Percentiles rank a stretch among this genome's conserved stretches.
Evolutionary conservation across 148 eudicot species (phyloP).

Genomic region (Rheum nobile): DNA sequence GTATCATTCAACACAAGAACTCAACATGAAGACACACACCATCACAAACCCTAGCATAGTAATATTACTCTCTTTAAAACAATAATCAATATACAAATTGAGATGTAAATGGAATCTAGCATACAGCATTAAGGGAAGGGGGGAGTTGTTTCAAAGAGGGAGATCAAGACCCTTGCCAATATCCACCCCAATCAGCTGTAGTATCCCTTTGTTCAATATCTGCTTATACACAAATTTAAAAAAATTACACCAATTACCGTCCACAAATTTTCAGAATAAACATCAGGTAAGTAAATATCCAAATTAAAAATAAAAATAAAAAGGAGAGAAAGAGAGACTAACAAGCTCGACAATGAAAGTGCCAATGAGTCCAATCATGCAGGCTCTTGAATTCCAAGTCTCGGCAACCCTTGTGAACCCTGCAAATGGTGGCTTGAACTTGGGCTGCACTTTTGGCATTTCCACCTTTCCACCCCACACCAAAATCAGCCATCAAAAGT

Average conservation of each 20-base stretch:
- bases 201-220: slow-evolving; percentile 87
- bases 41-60: not conserved
- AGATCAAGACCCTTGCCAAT: slow-evolving; percentile 93
- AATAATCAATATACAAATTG: not conserved
- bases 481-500: not conserved
- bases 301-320: not conserved
- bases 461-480: slow-evolving; percentile 35
- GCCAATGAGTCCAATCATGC: slow-evolving; percentile 93
- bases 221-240: slow-evolving; percentile 19
- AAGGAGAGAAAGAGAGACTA: not conserved
- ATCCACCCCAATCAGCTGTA: slow-evolving; percentile 74
- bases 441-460: slow-evolving; percentile 69
- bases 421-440: slow-evolving; percentile 50
- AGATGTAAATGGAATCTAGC: not conserved
- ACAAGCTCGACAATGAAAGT: slow-evolving; percentile 84
- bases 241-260: not conserved
- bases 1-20: not conserved
- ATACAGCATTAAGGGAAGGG: not conserved
- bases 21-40: not conserved
- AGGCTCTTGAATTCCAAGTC: slow-evolving; percentile 89
- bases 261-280: not conserved
- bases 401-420: slow-evolving; percentile 89
- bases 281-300: no score
- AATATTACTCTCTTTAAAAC: not conserved
- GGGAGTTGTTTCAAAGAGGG: slow-evolving; percentile 45